Conservation (phyloP, 331 rosid species). For the Malus hybrid region DNA sequence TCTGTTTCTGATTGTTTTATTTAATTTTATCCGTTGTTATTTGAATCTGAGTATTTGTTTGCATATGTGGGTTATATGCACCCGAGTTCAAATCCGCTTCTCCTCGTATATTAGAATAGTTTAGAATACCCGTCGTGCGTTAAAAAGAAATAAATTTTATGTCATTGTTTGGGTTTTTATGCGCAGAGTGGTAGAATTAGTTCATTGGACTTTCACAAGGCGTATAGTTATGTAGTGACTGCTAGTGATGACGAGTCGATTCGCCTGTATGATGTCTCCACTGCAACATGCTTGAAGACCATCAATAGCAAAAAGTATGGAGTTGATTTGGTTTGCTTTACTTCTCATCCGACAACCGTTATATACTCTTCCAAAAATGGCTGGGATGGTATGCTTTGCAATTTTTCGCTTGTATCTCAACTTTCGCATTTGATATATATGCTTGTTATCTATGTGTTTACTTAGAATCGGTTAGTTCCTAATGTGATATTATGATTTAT, state of each 20-base stretch:
- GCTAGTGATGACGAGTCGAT: conserved; percentile 96
- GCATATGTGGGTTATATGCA: no score
- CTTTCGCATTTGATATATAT: not conserved
- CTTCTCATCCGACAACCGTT: conserved; percentile 94
- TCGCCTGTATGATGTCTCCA: conserved; percentile 74
- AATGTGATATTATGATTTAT: not conserved
- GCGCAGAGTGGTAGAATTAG: conserved; percentile 78
- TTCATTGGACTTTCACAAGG: conserved; percentile 84
- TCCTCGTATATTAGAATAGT: not conserved
- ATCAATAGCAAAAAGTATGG: conserved; percentile 98
- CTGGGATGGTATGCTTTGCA: conserved; percentile 75
- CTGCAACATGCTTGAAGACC: conserved; percentile 95
- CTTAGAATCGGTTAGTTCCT: conserved; percentile 2
- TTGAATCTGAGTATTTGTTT: not conserved
- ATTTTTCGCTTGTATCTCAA: not conserved
- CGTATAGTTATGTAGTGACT: conserved; percentile 78
- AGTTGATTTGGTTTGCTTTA: conserved; percentile 92
- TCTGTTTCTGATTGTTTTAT: not conserved
- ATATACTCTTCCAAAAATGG: conserved; percentile 98
- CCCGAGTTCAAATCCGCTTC: no score
- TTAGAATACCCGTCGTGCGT: no score
- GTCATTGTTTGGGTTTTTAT: not conserved
- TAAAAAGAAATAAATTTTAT: no score
- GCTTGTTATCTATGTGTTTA: not conserved
- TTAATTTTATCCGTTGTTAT: not conserved